Conservation (phyloP, 768 basidiomycete species). For the Nidularia sp. region DNA sequence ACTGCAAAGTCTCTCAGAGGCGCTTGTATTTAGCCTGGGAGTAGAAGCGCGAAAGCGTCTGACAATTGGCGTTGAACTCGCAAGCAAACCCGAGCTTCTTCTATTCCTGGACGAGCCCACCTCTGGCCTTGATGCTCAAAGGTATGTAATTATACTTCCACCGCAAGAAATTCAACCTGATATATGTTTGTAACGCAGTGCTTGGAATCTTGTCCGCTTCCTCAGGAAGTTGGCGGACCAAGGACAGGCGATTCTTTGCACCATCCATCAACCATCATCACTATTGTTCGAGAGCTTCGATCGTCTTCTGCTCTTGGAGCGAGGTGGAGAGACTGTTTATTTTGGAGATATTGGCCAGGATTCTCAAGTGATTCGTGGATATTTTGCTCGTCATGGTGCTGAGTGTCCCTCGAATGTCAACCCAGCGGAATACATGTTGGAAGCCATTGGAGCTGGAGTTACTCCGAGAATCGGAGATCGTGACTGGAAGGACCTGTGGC, state of each 20-base stretch:
- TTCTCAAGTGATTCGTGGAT: slow-evolving; percentile 62
- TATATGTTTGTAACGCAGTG: slow-evolving; percentile 33
- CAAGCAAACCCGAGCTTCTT: slow-evolving; percentile 78
- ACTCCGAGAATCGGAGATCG: slow-evolving; percentile 66
- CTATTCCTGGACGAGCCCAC: slow-evolving; percentile 62
- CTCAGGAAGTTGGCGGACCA: slow-evolving; percentile 77
- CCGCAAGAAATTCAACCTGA: neutral
- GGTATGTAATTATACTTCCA: slow-evolving; percentile 12
- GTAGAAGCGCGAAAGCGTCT: slow-evolving; percentile 78
- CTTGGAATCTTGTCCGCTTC: slow-evolving; percentile 82
- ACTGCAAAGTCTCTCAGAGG: slow-evolving; percentile 80
- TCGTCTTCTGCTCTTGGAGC: slow-evolving; percentile 60
- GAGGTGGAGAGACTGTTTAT: slow-evolving; percentile 90
- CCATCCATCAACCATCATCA: slow-evolving; percentile 85
- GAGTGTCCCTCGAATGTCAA: slow-evolving; percentile 74
- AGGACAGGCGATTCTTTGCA: slow-evolving; percentile 88
- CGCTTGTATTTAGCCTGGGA: slow-evolving; percentile 66
- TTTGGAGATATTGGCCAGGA: slow-evolving; percentile 85
- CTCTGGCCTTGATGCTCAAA: slow-evolving; percentile 40
- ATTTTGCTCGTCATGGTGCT: slow-evolving; percentile 76
- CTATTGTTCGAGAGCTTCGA: slow-evolving; percentile 87
- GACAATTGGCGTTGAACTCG: slow-evolving; percentile 89
- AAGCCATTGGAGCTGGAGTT: slow-evolving; percentile 84
- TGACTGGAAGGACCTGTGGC: slow-evolving; percentile 88
- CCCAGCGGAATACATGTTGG: slow-evolving; percentile 76